Percentiles rank a stretch among this genome's conserved stretches.
phyloP scores from a whole-genome alignment of 345 rosid species.

The Eucalyptus pauciflora region DNA sequence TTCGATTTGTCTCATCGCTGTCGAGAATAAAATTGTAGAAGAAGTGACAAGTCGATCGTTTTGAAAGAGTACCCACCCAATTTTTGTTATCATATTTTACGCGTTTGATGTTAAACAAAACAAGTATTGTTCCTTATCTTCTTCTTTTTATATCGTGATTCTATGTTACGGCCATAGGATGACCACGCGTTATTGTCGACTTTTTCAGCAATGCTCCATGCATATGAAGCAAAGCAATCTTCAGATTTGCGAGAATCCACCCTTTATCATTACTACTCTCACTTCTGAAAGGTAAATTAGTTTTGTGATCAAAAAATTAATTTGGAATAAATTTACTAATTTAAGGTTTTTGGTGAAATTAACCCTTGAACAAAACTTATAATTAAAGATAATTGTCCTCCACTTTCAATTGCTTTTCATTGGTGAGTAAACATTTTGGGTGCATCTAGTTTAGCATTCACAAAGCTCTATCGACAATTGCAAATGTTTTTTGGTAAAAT shows the following conservation, averaged over 20 bases:
- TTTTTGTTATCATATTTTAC: not conserved
- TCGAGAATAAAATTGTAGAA: not conserved
- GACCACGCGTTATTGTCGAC: not conserved
- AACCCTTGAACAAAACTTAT: too few relatives aligned
- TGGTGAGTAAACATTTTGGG: too few relatives aligned
- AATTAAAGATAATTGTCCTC: too few relatives aligned
- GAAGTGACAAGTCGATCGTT: not conserved
- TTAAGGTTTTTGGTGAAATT: too few relatives aligned
- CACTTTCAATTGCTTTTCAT: too few relatives aligned
- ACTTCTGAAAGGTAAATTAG: not conserved
- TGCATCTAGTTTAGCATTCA: too few relatives aligned
- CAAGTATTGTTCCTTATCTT: not conserved
- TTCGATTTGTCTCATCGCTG: fast-evolving
- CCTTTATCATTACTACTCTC: not conserved
- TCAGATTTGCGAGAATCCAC: not conserved
- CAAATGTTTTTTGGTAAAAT: too few relatives aligned
- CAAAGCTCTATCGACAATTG: too few relatives aligned
- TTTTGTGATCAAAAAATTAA: too few relatives aligned
- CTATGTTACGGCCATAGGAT: not conserved
- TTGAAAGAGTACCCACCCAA: too few relatives aligned
- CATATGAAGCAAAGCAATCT: not conserved
- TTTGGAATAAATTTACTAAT: too few relatives aligned
- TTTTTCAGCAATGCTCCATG: not conserved
- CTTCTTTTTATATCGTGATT: not conserved
- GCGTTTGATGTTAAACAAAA: not conserved